Evolutionary conservation across 2,329 filamentous ascomycete genomes (phyloP), one percentile per base, ranked within the genome.

Genomic region (Dryadomyces quercus-mongolicae): DNA sequence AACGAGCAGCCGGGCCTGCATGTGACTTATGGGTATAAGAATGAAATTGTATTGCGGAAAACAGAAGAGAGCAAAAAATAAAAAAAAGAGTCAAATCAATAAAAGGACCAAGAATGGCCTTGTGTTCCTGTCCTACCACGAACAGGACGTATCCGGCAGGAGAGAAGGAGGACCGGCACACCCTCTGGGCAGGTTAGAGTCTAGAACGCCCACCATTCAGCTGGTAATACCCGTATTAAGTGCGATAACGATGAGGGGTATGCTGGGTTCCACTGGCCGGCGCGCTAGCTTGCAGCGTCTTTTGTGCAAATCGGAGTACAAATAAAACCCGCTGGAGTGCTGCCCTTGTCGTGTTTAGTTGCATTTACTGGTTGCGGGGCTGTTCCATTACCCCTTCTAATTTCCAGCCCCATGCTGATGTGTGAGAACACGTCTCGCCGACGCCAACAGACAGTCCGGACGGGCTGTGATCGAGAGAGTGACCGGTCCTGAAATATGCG

Each of bases 331-430:
- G 31, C 51, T 52, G 51, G n/a, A 16, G 51, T 31, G 31, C 31
- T 49, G 44, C 43, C 51, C 44, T 13, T 53, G 51, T 48, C 51
- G 18, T 15, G 51, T 43, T 18, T 53, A 57, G 55, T 49, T 45
- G 43, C 53, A 52, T 54, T 54, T 18, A 45, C 36, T 46, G 56
- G 42, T 51, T 40, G 48, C 53, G 51, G 53, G 44, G 57, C 50
- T 53, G 49, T 36, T 45, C 52, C 40, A 40, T 44, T 50, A 40
- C 55, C 53, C 51, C 57, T 54, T 57, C 42, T 42, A 57, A 58
- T 58, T 58, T 57, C 57, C 51, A 52, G 44, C 31, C n/a, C n/a
- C 38, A 20, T 53, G 36, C 15, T 25, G 12, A 21, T 31, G n/a
- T 36, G 43, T 50, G 31, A 52, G 46, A 48, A 48, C 21, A 46